Evolutionary conservation across 371 early-diverging fungal genomes (phyloP).

Genomic region (Mortierella sp.): DNA sequence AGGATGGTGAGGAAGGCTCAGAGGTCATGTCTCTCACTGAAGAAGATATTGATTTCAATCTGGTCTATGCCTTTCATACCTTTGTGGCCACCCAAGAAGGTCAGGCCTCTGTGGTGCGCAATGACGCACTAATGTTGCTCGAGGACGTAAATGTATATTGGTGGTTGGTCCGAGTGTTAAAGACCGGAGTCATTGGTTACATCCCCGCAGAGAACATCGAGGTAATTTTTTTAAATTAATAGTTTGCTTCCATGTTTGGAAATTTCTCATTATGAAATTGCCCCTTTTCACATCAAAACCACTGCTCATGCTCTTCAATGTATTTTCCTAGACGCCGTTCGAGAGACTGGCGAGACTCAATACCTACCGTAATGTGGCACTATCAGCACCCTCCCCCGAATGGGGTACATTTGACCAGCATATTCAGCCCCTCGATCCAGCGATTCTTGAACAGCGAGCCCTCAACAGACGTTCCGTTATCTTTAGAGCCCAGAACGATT

Average conservation of each 20-base stretch:
- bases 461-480: constrained; percentile 41
- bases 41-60: constrained; percentile 81
- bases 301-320: background rate
- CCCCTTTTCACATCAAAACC: background rate
- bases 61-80: constrained; percentile 94
- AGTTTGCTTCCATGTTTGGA: background rate
- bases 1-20: constrained; percentile 61
- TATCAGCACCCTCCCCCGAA: constrained; percentile 62
- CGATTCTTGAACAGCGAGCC: constrained; percentile 34
- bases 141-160: constrained; percentile 97
- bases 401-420: constrained; percentile 56
- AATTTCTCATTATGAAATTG: background rate
- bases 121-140: constrained; percentile 88
- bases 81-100: constrained; percentile 96
- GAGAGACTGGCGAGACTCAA: constrained; percentile 93
- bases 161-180: constrained; percentile 95
- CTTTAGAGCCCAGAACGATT: constrained; percentile 49
- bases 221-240: constrained; percentile 52
- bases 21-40: constrained; percentile 75
- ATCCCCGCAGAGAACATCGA: constrained; percentile 97
- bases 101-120: constrained; percentile 91
- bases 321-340: constrained; percentile 77
- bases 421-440: constrained; percentile 38
- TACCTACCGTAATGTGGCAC: constrained; percentile 83
- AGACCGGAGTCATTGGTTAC: constrained; percentile 92